Percentiles rank a stretch among this genome's conserved stretches.
Evolutionary conservation across 2,329 filamentous ascomycete species (phyloP).

Genomic region (Penicillium sp.): DNA sequence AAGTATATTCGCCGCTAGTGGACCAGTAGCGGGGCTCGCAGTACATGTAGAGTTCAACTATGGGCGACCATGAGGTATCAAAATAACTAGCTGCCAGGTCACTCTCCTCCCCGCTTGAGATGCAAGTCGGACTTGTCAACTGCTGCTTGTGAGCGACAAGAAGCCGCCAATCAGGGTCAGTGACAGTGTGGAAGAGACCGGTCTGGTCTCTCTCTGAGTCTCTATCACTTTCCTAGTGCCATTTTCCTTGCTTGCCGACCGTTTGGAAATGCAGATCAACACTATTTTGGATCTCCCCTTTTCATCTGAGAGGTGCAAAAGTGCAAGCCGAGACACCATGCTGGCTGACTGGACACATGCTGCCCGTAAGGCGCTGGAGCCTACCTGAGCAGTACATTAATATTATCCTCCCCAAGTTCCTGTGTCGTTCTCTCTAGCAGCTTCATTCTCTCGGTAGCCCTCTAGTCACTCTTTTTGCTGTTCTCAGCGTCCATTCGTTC

Average conservation of each 20-base stretch:
- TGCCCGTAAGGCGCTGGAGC: not conserved
- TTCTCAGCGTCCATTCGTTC: constrained; percentile 31
- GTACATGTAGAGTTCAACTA: constrained; percentile 12
- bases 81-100: not conserved
- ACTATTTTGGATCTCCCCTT: not conserved
- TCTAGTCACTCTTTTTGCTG: constrained; percentile 29
- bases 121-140: not conserved
- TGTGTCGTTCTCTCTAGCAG: constrained; percentile 9
- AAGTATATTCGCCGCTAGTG: constrained; percentile 4
- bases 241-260: constrained; percentile 7
- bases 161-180: constrained; percentile 12
- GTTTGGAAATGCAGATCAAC: constrained; percentile 16
- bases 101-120: not conserved
- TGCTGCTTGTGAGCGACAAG: constrained; percentile 3
- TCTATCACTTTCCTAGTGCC: not conserved
- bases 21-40: constrained; percentile 3
- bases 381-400: constrained; percentile 1
- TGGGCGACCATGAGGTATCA: constrained; percentile 4
- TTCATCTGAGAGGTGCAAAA: constrained; percentile 11
- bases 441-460: constrained; percentile 22
- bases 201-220: constrained; percentile 11
- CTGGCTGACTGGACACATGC: not conserved
- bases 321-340: not conserved
- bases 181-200: constrained; percentile 8
- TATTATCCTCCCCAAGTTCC: not conserved